Conservation (phyloP, 768 basidiomycete species). For the Daedaleopsis sinensis region DNA sequence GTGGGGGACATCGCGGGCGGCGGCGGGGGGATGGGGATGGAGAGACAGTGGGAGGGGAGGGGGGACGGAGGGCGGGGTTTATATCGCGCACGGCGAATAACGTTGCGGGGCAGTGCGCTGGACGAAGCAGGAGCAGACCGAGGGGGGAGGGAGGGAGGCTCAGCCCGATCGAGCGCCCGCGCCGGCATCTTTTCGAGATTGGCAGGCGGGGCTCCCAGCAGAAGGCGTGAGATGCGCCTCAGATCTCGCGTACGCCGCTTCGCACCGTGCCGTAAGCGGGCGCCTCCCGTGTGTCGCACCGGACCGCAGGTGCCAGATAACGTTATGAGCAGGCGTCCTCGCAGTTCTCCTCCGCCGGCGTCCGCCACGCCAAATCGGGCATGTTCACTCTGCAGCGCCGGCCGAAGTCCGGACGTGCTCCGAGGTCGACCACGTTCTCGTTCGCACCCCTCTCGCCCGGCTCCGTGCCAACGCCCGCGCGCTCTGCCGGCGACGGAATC, state of each 20-base stretch:
- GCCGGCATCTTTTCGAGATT: conserved; percentile 3
- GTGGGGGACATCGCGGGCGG: conserved; percentile 17
- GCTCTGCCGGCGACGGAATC: no score
- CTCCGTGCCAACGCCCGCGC: neutral
- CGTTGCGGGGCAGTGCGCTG: neutral
- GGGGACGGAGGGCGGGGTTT: conserved; percentile 6
- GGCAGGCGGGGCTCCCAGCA: neutral
- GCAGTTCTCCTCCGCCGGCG: neutral
- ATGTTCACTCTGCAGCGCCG: neutral
- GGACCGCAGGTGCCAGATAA: conserved; percentile 17
- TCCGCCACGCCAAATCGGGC: neutral
- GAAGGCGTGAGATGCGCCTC: neutral
- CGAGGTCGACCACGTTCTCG: no score
- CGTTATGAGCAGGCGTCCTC: conserved; percentile 1
- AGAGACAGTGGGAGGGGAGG: conserved; percentile 9
- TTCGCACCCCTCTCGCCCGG: no score
- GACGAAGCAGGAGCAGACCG: neutral
- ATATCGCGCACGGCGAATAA: conserved; percentile 11
- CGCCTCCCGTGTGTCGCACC: neutral
- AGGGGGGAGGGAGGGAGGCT: neutral
- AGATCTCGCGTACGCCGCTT: neutral
- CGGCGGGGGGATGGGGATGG: conserved; percentile 7
- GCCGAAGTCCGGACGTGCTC: neutral
- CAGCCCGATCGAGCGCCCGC: neutral
- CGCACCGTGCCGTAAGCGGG: conserved; percentile 10